phyloP scores from a whole-genome alignment of 2,329 filamentous ascomycete genomes.

The Fusarium papillatum region DNA sequence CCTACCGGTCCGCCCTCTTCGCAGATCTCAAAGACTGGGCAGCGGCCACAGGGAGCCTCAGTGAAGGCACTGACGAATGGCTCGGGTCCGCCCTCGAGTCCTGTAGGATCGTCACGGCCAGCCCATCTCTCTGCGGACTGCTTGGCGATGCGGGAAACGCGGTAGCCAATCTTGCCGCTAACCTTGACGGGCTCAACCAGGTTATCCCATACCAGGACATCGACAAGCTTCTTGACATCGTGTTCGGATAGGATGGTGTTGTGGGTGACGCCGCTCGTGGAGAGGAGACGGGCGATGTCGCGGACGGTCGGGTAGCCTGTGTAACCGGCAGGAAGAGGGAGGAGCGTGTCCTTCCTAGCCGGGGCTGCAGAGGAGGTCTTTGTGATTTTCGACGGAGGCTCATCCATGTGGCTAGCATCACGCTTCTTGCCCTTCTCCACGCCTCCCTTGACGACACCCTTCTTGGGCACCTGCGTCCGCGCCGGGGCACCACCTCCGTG shows the following conservation, averaged over 20 bases:
- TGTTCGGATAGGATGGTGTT: slow-evolving; percentile 78
- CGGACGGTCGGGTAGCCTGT: slow-evolving; percentile 84
- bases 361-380: slow-evolving; percentile 38
- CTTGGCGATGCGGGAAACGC: slow-evolving; percentile 63
- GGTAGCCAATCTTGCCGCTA: slow-evolving; percentile 64
- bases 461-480: slow-evolving; percentile 65
- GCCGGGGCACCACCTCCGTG: slow-evolving; percentile 47
- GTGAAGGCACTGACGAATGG: slow-evolving; percentile 79
- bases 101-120: slow-evolving; percentile 52
- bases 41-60: slow-evolving; percentile 90
- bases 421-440: slow-evolving; percentile 64
- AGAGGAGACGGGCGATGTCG: slow-evolving; percentile 82
- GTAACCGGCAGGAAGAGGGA: slow-evolving; percentile 76
- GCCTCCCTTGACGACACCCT: slow-evolving; percentile 66
- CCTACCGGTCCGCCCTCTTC: slow-evolving; percentile 92
- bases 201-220: slow-evolving; percentile 91
- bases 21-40: slow-evolving; percentile 94
- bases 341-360: slow-evolving; percentile 53
- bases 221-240: slow-evolving; percentile 87
- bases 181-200: slow-evolving; percentile 77
- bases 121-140: slow-evolving; percentile 58
- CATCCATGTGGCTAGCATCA: slow-evolving; percentile 56
- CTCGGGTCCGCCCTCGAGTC: slow-evolving; percentile 55
- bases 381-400: slow-evolving; percentile 46
- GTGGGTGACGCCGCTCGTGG: slow-evolving; percentile 76